Percentiles rank a stretch among this genome's conserved stretches.
phyloP scores from a whole-genome alignment of 83 land plant species.

The Picea abies region DNA sequence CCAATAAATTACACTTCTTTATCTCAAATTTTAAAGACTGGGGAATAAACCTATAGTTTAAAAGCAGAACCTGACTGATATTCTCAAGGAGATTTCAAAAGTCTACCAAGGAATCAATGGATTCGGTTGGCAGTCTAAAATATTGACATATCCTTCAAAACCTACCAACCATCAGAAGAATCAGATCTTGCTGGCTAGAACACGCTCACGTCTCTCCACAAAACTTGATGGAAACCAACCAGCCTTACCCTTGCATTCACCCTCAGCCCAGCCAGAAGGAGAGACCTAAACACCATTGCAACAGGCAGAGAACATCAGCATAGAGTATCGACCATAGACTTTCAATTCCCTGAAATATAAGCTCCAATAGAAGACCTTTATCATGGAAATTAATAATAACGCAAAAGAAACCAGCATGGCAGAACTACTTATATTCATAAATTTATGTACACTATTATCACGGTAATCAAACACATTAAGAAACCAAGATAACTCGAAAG shows the following conservation, averaged over 20 bases:
- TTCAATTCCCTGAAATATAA: not conserved
- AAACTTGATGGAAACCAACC: conserved; percentile 80
- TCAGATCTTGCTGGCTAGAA: conserved; percentile 73
- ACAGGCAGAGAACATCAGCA: not conserved
- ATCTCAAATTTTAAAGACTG: not conserved
- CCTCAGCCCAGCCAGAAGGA: conserved; percentile 78
- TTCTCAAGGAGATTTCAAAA: not conserved
- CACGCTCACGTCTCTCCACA: conserved; percentile 72
- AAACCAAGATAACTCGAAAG: too few relatives aligned
- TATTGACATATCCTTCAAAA: not conserved
- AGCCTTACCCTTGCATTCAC: conserved; percentile 78
- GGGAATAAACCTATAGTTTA: not conserved
- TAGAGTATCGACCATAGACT: not conserved
- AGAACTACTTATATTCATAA: too few relatives aligned
- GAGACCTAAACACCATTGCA: conserved; percentile 42
- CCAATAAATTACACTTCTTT: not conserved
- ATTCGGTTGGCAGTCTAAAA: not conserved
- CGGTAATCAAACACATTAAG: too few relatives aligned
- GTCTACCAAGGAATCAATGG: not conserved
- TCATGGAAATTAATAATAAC: not conserved
- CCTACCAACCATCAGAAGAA: not conserved
- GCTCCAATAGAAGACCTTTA: not conserved
- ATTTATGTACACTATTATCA: too few relatives aligned
- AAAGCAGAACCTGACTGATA: not conserved
- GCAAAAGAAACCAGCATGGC: not conserved